A percentile compares a stretch with the other conserved stretches of the same genome.
These are phyloP conservation scores for Pichia inconspicua DNA, from an alignment of 1,139 yeast genomes.

Conservation along the genomic window DNA sequence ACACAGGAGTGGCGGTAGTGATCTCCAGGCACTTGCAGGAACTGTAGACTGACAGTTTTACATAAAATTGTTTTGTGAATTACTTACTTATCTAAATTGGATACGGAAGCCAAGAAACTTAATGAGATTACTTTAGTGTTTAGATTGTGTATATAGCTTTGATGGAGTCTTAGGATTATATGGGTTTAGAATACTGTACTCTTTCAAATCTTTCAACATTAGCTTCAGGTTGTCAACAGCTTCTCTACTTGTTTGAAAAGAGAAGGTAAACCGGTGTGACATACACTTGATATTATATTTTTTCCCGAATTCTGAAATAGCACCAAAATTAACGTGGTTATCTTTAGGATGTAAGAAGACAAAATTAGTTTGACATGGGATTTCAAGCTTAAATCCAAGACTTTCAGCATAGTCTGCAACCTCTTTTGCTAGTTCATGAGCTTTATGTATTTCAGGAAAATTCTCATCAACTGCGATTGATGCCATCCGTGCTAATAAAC, in stretches of 20 bases:
- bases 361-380: conserved; percentile 82
- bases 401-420: conserved; percentile 55
- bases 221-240: conserved; percentile 57
- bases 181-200: conserved; percentile 32
- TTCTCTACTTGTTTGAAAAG: conserved; percentile 64
- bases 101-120: not conserved
- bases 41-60: no score
- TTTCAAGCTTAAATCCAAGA: conserved; percentile 48
- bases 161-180: conserved; percentile 12
- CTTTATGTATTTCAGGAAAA: conserved; percentile 44
- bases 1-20: no score
- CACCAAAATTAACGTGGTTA: conserved; percentile 51
- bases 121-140: not conserved
- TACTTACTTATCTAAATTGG: not conserved
- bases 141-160: conserved; percentile 15
- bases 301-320: conserved; percentile 38
- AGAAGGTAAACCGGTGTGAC: conserved; percentile 71
- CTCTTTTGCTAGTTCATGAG: conserved; percentile 63
- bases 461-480: conserved; percentile 68
- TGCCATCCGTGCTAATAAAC: conserved; percentile 81
- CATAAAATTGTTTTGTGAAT: no score
- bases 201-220: conserved; percentile 50
- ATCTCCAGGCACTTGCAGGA: no score
- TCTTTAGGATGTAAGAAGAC: conserved; percentile 64
- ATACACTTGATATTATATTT: conserved; percentile 56